Base-by-base conservation (phyloP, 106 monocot species). In the Iris macrosiphon region DNA sequence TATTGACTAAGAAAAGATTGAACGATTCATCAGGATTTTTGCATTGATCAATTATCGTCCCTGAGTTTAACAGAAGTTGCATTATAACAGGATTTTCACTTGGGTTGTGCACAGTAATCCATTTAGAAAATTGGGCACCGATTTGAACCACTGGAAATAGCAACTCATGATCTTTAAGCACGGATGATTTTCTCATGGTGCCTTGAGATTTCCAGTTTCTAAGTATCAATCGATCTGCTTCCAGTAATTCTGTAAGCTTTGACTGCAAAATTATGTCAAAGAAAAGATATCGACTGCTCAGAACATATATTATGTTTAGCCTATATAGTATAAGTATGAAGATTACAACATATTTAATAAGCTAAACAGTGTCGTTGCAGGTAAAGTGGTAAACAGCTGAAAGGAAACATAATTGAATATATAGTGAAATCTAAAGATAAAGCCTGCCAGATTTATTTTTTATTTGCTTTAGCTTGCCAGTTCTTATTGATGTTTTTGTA, bases 191-290 rank as follows among this genome's bases (percentile, higher is more conserved):
- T 38, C 39, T 48, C 52, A 30, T 72, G 42, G 71, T 75, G 26
- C 74, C 84, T 33, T 93, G 93, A 25, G 88, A 88, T 62, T 68
- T 72, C 93, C 93, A 88, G 49, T 81, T 80, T 31, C 35, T 21
- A 34, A 93, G 61, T 64, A 84, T 67, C 49, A 78, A 30, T 31
- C 80, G 68, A 75, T 84, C 80, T n/a, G 53, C 68, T 55, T 79
- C 71, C 32, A 61, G 7, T 48, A 47, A 41, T 57, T 65, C 75
- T 19, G 63, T 31, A 9, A 55, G 7, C 34, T 67, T 73, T 15
- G 47, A 23, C 91, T 92, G 79, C 62, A 79, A 65, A 39, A 57
- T 26, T 25, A 47, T 14, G 7, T 7, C 49, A 49, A 31, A 13
- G 17, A 7, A 40, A 28, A 51, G 9, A 30, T 28, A 45, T 41